These are phyloP conservation scores for Melampsora americana DNA, from an alignment of 1,284 basidiomycete species.

Conservation along the genomic window DNA sequence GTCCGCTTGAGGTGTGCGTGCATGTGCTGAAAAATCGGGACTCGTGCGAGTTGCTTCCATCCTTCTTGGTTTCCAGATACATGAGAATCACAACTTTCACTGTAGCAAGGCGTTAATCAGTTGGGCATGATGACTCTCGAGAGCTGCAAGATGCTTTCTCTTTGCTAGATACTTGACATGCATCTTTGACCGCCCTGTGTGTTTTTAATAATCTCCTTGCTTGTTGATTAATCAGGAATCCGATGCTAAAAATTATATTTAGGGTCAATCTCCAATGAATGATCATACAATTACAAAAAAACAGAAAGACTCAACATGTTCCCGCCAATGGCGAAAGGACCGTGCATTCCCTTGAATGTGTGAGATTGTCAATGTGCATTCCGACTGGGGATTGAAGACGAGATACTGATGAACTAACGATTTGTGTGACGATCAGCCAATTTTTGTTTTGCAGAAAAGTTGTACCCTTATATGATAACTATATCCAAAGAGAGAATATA, in stretches of 20 bases:
- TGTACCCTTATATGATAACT: constrained; percentile 23
- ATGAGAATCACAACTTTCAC: too few relatives aligned
- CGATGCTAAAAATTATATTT: neutral
- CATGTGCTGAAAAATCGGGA: too few relatives aligned
- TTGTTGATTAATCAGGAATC: neutral
- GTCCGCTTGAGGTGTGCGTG: too few relatives aligned
- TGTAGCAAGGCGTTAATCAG: too few relatives aligned
- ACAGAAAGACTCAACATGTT: constrained; percentile 1
- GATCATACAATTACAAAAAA: too few relatives aligned
- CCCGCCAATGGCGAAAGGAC: neutral
- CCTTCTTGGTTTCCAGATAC: too few relatives aligned
- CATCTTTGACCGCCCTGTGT: too few relatives aligned
- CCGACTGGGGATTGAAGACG: neutral
- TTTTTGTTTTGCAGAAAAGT: constrained; percentile 18
- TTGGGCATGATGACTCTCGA: too few relatives aligned
- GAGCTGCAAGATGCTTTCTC: too few relatives aligned
- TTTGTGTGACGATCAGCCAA: constrained; percentile 29
- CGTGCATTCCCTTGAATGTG: neutral
- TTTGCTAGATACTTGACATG: too few relatives aligned
- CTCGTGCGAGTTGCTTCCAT: too few relatives aligned
- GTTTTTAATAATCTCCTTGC: neutral
- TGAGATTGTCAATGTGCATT: neutral
- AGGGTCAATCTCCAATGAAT: neutral
- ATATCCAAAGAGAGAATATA: neutral
- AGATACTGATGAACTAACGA: constrained; percentile 1